Conservation (phyloP, 371 early-diverging fungal genomes). For the Mucor velutinosus region DNA sequence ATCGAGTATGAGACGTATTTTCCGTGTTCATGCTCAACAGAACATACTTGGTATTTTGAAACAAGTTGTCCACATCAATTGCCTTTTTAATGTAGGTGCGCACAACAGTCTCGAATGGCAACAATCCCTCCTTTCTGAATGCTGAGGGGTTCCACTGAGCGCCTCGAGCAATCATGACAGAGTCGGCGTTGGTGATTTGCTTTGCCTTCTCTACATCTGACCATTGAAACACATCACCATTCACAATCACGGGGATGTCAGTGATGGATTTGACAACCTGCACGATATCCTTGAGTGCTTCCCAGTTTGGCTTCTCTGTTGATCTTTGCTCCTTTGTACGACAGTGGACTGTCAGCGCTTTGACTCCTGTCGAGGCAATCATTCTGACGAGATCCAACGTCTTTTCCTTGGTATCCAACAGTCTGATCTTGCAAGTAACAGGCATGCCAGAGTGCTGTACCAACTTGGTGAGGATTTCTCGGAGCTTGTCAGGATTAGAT, state of each 20-base stretch:
- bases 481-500: slow-evolving; percentile 78
- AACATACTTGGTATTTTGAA: slow-evolving; percentile 87
- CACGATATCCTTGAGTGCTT: slow-evolving; percentile 72
- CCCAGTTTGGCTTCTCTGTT: slow-evolving; percentile 83
- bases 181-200: slow-evolving; percentile 54
- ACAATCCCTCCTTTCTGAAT: slow-evolving; percentile 69
- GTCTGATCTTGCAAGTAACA: slow-evolving; percentile 79
- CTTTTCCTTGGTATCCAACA: slow-evolving; percentile 70
- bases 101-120: slow-evolving; percentile 58
- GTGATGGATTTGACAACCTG: slow-evolving; percentile 47
- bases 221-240: slow-evolving; percentile 83
- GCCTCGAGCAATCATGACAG: slow-evolving; percentile 91
- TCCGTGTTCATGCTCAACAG: slow-evolving; percentile 79
- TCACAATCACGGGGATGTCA: slow-evolving; percentile 86
- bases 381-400: slow-evolving; percentile 82
- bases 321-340: slow-evolving; percentile 80
- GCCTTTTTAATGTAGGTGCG: slow-evolving; percentile 70
- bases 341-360: slow-evolving; percentile 91
- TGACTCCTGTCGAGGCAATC: slow-evolving; percentile 87
- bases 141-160: slow-evolving; percentile 84
- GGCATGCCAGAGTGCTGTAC: slow-evolving; percentile 77
- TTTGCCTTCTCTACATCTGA: slow-evolving; percentile 65
- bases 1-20: slow-evolving; percentile 55
- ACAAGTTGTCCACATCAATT: slow-evolving; percentile 69
- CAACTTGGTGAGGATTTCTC: slow-evolving; percentile 74